Base-by-base conservation (phyloP, 2,329 filamentous ascomycete genomes). In the Sporothrix curviconia region DNA sequence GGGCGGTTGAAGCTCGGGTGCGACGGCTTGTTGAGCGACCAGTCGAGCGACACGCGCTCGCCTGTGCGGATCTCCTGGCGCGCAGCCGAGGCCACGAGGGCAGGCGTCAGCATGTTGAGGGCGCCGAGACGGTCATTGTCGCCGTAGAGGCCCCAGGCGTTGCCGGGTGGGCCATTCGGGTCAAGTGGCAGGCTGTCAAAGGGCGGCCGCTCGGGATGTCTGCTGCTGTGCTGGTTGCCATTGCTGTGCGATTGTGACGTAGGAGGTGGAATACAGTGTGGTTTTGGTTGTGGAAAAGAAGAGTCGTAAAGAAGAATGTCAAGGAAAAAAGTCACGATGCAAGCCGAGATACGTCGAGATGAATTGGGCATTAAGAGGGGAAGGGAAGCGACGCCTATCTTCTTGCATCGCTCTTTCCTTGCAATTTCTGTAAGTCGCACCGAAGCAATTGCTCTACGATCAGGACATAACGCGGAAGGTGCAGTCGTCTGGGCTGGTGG, bases 31-130 rank as follows among this genome's bases (percentile, higher is more conserved):
- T 82, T 74, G 5, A 86, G 72, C 0, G 80, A 75, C 74, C 82
- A 82, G 69, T 86, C 82, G 19, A 85, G 74, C 1, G 79, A 82
- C 53, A 86, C 72, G 30, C 78, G 79, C 56, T 57, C 72, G 39
- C 84, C 83, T 7, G 78, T 80, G 60, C 73, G 70, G 60, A 86
- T 83, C 66, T 80, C 76, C 30, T 71, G 72, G 59, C 69, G 70
- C 24, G 80, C 60, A 8, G 59, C 55, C 1, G 59, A 55, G 3
- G 57, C 60, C 7, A 61, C 61, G 1, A 61, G 44, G 7, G 56
- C 61, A 6, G 60, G 59, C 7, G 64, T 65, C 25, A 66, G 60
- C 61, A 62, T 50, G 50, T 66, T 66, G 37, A 66, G 58, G 8
- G 61, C 55, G 1, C 64, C 65, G 14, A 74, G 61, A 40, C 80